phyloP scores from a whole-genome alignment of 495 filamentous ascomycete species.

The Neurospora sp. region DNA sequence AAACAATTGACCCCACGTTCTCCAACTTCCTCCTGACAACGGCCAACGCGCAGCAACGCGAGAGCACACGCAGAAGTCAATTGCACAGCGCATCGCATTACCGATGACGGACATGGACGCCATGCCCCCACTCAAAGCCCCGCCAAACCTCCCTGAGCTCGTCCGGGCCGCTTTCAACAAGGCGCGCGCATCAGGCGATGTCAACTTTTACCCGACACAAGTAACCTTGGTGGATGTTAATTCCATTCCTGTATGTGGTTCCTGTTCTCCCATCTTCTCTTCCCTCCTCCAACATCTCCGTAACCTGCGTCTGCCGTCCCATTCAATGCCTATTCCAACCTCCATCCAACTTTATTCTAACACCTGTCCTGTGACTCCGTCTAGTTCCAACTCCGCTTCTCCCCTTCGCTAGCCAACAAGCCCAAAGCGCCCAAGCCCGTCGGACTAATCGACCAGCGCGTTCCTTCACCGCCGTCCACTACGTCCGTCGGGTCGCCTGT shows the following conservation, averaged over 20 bases:
- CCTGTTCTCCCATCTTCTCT: too few species aligned
- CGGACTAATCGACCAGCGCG: slow-evolving; percentile 7
- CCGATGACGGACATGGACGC: not conserved
- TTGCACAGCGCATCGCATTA: not conserved
- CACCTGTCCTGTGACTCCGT: too few species aligned
- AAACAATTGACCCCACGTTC: not conserved
- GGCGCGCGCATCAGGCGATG: slow-evolving; percentile 42
- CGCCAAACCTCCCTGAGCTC: slow-evolving; percentile 37
- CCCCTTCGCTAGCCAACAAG: slow-evolving; percentile 65
- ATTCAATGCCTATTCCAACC: too few species aligned
- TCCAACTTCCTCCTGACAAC: slow-evolving; percentile 1
- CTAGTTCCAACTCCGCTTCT: slow-evolving; percentile 74
- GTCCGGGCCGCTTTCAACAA: slow-evolving; percentile 44
- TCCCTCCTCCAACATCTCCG: too few species aligned
- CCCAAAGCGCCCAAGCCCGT: slow-evolving; percentile 41
- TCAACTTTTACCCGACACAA: slow-evolving; percentile 52
- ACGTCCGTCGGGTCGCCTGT: not conserved
- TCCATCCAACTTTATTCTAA: too few species aligned
- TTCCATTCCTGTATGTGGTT: slow-evolving; percentile 47
- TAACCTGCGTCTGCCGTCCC: too few species aligned
- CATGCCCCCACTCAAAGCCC: slow-evolving; percentile 7
- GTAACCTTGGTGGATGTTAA: slow-evolving; percentile 42
- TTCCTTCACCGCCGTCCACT: slow-evolving; percentile 10
- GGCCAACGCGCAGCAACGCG: not conserved
- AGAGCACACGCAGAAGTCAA: not conserved